A percentile compares a stretch with the other conserved stretches of the same genome.
phyloP scores from a whole-genome alignment of 257 asterid species.

The Gardenia jasminoides region DNA sequence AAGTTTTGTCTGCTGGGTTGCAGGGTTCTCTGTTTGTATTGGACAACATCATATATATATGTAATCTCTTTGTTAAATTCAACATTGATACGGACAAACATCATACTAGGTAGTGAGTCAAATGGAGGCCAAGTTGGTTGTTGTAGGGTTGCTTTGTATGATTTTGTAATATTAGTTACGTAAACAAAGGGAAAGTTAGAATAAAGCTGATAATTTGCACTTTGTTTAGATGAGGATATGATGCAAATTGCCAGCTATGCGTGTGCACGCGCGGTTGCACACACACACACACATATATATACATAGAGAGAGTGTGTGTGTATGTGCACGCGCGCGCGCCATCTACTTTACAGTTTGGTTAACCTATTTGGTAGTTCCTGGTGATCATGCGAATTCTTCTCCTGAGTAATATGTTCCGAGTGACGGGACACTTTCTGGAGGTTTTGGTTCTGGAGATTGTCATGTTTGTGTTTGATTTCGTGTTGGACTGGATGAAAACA shows the following conservation, averaged over 20 bases:
- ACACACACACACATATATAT: no score
- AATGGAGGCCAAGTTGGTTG: not conserved
- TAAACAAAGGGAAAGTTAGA: constrained; percentile 5
- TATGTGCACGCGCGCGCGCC: no score
- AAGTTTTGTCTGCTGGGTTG: constrained; percentile 25
- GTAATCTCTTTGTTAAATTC: not conserved
- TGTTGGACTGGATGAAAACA: no score
- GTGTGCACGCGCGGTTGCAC: no score
- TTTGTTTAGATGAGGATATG: not conserved
- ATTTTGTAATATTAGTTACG: constrained; percentile 16
- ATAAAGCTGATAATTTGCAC: constrained; percentile 8
- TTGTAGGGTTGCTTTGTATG: constrained; percentile 12
- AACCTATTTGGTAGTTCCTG: not conserved
- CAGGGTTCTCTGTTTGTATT: constrained; percentile 12
- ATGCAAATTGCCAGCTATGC: not conserved
- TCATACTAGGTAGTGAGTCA: constrained; percentile 20
- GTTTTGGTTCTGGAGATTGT: no score
- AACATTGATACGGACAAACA: constrained; percentile 3
- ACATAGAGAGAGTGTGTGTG: no score
- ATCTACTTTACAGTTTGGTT: not conserved
- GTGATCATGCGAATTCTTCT: no score
- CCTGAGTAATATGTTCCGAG: no score
- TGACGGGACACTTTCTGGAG: no score
- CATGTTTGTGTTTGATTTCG: no score
- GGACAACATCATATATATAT: constrained; percentile 9